Conservation (phyloP, 2,329 filamentous ascomycete genomes). For the Metarhizium humberi region DNA sequence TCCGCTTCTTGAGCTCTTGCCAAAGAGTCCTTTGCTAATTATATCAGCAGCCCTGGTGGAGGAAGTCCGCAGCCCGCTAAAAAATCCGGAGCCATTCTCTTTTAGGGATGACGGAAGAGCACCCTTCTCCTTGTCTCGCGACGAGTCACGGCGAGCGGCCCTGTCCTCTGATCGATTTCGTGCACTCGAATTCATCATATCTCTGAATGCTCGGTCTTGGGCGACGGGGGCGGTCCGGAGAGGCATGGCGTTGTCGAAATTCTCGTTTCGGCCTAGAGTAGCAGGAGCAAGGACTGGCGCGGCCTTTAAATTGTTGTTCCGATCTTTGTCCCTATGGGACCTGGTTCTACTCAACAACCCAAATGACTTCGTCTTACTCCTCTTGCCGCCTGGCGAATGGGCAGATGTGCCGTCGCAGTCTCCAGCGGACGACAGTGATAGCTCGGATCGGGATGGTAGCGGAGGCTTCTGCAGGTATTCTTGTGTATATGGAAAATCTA, state of each 20-base stretch:
- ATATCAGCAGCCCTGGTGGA: slow-evolving; percentile 70
- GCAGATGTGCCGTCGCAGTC: slow-evolving; percentile 32
- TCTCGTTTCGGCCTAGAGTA: slow-evolving; percentile 16
- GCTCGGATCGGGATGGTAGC: slow-evolving; percentile 39
- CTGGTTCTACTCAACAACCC: slow-evolving; percentile 40
- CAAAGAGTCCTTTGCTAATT: slow-evolving; percentile 74
- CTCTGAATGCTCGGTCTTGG: slow-evolving; percentile 57
- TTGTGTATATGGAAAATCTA: slow-evolving; percentile 19
- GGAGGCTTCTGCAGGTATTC: slow-evolving; percentile 30
- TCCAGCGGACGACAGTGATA: slow-evolving; percentile 39
- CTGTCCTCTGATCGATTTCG: slow-evolving; percentile 71
- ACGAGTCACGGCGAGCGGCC: slow-evolving; percentile 32
- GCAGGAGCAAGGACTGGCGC: slow-evolving; percentile 15
- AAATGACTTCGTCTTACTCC: slow-evolving; percentile 46
- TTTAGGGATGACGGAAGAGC: slow-evolving; percentile 45
- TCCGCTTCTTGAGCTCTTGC: slow-evolving; percentile 65
- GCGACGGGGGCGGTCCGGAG: slow-evolving; percentile 55
- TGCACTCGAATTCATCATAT: slow-evolving; percentile 55
- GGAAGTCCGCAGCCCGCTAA: slow-evolving; percentile 64
- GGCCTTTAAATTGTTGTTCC: slow-evolving; percentile 28
- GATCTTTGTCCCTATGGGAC: slow-evolving; percentile 43
- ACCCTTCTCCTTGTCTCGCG: slow-evolving; percentile 38
- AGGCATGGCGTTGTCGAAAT: slow-evolving; percentile 20
- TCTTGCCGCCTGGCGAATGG: slow-evolving; percentile 30
- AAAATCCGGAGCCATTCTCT: slow-evolving; percentile 54